phyloP scores from a whole-genome alignment of 2,329 filamentous ascomycete species.

The Curvularia spicifera region DNA sequence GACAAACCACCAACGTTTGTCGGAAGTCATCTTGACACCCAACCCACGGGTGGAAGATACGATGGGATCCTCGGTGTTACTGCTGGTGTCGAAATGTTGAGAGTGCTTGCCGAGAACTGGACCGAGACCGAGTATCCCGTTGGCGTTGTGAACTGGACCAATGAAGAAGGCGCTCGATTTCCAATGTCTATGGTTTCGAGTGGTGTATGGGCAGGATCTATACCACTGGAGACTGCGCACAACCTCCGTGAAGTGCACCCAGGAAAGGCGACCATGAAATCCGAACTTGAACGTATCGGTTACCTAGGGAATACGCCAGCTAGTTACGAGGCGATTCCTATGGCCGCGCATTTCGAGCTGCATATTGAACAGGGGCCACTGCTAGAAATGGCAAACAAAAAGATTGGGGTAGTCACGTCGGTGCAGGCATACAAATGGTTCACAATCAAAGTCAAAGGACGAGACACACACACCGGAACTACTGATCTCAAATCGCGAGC shows the following conservation, averaged over 20 bases:
- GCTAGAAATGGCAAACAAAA: conserved; percentile 67
- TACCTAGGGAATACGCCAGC: conserved; percentile 68
- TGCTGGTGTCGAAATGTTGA: conserved; percentile 75
- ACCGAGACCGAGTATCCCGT: conserved; percentile 74
- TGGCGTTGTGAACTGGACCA: conserved; percentile 80
- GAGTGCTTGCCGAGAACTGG: conserved; percentile 69
- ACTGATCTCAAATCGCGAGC: conserved; percentile 70
- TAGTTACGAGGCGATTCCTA: conserved; percentile 65
- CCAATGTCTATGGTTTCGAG: conserved; percentile 76
- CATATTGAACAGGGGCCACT: conserved; percentile 86
- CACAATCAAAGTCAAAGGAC: conserved; percentile 68
- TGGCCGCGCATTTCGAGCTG: conserved; percentile 81
- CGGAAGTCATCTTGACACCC: conserved; percentile 68
- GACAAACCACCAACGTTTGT: conserved; percentile 68
- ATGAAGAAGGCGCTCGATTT: conserved; percentile 83
- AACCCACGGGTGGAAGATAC: conserved; percentile 69
- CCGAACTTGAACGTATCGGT: conserved; percentile 73
- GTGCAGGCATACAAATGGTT: conserved; percentile 80
- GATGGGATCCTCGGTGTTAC: conserved; percentile 79
- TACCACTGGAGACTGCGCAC: conserved; percentile 66
- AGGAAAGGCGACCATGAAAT: conserved; percentile 67
- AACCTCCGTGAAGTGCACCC: conserved; percentile 67
- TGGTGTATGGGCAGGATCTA: conserved; percentile 76
- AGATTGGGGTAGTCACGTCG: conserved; percentile 73
- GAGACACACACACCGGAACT: conserved; percentile 76